Conservation (phyloP, 805 yeast genomes). For the Geotrichum ghanense region DNA sequence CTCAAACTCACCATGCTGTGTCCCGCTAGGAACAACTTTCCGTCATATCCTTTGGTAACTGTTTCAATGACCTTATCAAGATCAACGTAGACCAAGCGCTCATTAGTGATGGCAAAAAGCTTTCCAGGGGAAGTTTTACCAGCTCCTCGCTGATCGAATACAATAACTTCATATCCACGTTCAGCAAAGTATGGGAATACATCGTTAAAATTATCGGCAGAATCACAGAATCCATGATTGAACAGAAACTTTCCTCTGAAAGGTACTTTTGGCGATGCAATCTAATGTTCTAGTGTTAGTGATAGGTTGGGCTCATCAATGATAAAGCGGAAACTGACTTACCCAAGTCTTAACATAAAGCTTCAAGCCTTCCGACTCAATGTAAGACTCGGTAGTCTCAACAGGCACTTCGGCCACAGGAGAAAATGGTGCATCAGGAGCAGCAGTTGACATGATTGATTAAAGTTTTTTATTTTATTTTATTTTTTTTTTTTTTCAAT, state of each 20-base stretch:
- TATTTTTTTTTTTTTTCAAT: too few species aligned
- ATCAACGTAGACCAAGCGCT: slow-evolving; percentile 22
- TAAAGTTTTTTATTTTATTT: too few species aligned
- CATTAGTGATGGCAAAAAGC: slow-evolving; percentile 24
- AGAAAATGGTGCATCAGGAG: too few species aligned
- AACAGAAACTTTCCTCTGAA: slow-evolving; percentile 22
- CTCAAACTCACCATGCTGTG: slow-evolving; percentile 21
- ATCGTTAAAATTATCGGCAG: slow-evolving; percentile 21
- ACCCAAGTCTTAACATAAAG: slow-evolving; percentile 9
- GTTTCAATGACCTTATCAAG: slow-evolving; percentile 22
- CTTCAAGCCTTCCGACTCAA: neutral
- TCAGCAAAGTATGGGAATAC: slow-evolving; percentile 21
- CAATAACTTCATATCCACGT: slow-evolving; percentile 26
- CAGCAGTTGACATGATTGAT: too few species aligned
- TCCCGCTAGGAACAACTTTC: slow-evolving; percentile 24
- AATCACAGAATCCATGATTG: slow-evolving; percentile 30
- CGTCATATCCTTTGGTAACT: slow-evolving; percentile 11
- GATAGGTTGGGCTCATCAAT: neutral
- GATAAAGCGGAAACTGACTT: neutral
- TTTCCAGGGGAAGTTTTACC: slow-evolving; percentile 24
- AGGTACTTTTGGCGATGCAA: slow-evolving; percentile 11
- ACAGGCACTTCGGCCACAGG: too few species aligned
- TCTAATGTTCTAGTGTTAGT: slow-evolving; percentile 7
- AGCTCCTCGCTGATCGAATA: slow-evolving; percentile 30
- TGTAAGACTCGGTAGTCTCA: neutral